Evolutionary conservation across 768 basidiomycete genomes (phyloP).

Genomic region (Goffeauzyma gilvescens): DNA sequence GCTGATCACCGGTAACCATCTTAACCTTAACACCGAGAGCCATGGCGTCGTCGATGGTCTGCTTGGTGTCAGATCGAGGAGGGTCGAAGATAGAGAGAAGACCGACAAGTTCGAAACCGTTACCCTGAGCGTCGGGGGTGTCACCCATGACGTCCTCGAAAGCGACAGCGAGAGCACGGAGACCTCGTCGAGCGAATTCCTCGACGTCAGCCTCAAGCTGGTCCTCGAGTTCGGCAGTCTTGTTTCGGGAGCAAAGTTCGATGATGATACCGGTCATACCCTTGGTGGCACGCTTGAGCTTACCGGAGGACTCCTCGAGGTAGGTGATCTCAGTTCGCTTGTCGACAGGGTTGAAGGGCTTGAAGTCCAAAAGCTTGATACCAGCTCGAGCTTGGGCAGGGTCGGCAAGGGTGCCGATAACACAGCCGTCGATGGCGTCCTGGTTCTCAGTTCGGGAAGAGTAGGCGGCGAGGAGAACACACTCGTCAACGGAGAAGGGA

Average conservation of each 20-base stretch:
- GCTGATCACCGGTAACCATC: constrained; percentile 99
- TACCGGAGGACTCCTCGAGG: constrained; percentile 79
- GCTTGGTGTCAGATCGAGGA: constrained; percentile 93
- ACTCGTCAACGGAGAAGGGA: constrained; percentile 68
- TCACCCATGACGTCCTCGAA: constrained; percentile 77
- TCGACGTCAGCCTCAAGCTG: constrained; percentile 85
- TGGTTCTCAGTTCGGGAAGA: constrained; percentile 97
- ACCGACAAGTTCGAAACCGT: constrained; percentile 93
- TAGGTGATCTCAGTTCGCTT: constrained; percentile 99
- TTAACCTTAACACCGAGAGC: constrained; percentile 94
- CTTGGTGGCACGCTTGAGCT: constrained; percentile 96
- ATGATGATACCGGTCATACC: constrained; percentile 99
- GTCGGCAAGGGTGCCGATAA: constrained; percentile 62
- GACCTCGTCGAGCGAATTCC: constrained; percentile 86
- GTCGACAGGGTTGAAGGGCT: constrained; percentile 98
- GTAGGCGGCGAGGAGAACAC: constrained; percentile 83
- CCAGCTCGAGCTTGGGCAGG: constrained; percentile 58
- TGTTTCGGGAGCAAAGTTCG: constrained; percentile 91
- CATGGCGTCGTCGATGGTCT: constrained; percentile 92
- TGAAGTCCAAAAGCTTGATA: constrained; percentile 94
- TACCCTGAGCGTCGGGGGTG: constrained; percentile 68
- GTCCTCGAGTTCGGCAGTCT: constrained; percentile 79
- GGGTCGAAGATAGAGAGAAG: constrained; percentile 95
- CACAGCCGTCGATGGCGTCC: constrained; percentile 84
- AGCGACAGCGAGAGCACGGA: constrained; percentile 90